Conservation (phyloP, 1,284 basidiomycete genomes). For the Cryptococcus floricola region DNA sequence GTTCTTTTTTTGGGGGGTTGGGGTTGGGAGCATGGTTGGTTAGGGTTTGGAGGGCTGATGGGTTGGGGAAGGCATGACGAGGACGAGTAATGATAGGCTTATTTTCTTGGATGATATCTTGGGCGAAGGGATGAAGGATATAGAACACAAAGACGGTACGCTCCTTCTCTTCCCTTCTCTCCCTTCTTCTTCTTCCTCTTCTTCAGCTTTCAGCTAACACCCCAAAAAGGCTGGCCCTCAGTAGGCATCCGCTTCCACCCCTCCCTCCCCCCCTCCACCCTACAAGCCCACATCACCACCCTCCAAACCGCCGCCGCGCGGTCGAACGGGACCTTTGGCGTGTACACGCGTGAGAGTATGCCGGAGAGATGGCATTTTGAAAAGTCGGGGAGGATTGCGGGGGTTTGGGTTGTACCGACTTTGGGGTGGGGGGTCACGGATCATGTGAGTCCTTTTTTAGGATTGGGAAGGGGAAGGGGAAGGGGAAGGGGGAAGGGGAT, state of each 20-base stretch:
- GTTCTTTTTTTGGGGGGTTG: constrained; percentile 4
- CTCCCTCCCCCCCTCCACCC: constrained; percentile 52
- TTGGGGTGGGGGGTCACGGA: constrained; percentile 69
- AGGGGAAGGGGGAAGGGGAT: too few relatives aligned
- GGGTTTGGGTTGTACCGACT: constrained; percentile 76
- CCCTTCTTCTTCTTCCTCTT: too few relatives aligned
- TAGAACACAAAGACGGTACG: constrained; percentile 68
- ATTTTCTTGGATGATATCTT: constrained; percentile 80
- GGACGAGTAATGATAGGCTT: constrained; percentile 68
- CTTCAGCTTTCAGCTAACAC: neutral
- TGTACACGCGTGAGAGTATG: constrained; percentile 77
- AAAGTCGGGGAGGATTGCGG: constrained; percentile 69
- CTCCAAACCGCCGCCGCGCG: constrained; percentile 56
- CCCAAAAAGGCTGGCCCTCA: constrained; percentile 65
- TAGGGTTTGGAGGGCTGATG: neutral
- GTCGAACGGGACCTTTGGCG: constrained; percentile 63
- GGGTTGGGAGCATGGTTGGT: too few relatives aligned
- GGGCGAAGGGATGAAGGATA: constrained; percentile 62
- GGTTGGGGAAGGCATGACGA: constrained; percentile 62
- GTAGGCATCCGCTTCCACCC: constrained; percentile 72
- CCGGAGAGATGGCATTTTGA: constrained; percentile 73
- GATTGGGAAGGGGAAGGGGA: too few relatives aligned
- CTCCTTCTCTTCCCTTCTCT: neutral
- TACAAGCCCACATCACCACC: constrained; percentile 55
- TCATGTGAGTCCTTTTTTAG: constrained; percentile 27